These are phyloP conservation scores for Suillus paluster DNA, from an alignment of 768 basidiomycete species.

Conservation along the genomic window DNA sequence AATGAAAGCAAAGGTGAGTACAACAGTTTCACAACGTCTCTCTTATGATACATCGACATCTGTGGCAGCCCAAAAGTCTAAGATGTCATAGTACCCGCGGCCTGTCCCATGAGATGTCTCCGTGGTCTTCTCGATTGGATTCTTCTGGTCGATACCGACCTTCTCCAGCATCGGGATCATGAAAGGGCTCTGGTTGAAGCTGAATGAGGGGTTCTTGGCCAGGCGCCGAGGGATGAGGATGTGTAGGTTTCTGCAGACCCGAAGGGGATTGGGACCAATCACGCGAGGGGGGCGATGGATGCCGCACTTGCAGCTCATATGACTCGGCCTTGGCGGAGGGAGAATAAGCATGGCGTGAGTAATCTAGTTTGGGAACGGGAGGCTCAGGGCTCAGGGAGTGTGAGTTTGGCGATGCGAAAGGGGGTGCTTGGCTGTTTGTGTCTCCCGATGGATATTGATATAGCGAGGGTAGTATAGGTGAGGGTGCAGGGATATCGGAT, in stretches of 20 bases:
- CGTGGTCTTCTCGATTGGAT: no score
- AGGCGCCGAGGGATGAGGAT: no score
- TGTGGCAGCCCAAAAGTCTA: no score
- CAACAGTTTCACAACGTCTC: no score
- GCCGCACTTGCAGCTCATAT: constrained; percentile 45
- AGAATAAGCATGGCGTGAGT: constrained; percentile 9
- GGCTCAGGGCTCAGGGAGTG: constrained; percentile 11
- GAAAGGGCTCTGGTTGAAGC: neutral
- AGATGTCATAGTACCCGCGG: no score
- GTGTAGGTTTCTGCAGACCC: no score
- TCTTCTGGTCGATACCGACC: no score
- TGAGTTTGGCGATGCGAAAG: constrained; percentile 10
- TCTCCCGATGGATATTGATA: constrained; percentile 52
- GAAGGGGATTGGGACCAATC: constrained; percentile 12
- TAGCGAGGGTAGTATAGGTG: constrained; percentile 59
- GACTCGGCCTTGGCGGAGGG: constrained; percentile 27
- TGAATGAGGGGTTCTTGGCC: neutral
- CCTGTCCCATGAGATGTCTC: no score
- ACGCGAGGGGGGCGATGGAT: constrained; percentile 17
- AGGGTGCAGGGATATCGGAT: no score
- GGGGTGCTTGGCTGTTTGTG: constrained; percentile 42
- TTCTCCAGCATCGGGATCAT: neutral
- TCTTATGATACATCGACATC: no score
- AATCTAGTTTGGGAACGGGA: constrained; percentile 6
- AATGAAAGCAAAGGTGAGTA: no score